A percentile compares a stretch with the other conserved stretches of the same genome.
phyloP scores from a whole-genome alignment of 768 basidiomycete species.

The Leccinum rimulosum region DNA sequence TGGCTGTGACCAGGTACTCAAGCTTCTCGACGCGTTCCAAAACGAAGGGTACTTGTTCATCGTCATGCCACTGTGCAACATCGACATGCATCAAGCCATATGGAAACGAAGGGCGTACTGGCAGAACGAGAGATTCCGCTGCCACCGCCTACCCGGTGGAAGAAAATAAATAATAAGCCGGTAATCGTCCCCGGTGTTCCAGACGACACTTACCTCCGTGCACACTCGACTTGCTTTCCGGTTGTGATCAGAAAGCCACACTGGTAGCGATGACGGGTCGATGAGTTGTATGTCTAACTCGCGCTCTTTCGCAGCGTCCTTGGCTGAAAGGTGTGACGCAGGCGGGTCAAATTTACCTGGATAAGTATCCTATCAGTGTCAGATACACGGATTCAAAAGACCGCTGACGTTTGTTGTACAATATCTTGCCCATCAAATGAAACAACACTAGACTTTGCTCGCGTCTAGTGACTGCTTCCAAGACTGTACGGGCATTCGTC shows the following conservation, averaged over 20 bases:
- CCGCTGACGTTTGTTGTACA: slow-evolving; percentile 87
- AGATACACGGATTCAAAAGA: not conserved
- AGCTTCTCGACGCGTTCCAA: slow-evolving; percentile 57
- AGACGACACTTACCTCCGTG: slow-evolving; percentile 53
- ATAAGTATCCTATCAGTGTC: slow-evolving; percentile 6
- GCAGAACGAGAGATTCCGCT: slow-evolving; percentile 56
- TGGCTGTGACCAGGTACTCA: slow-evolving; percentile 49
- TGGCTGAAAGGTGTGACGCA: slow-evolving; percentile 50
- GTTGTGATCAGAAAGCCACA: slow-evolving; percentile 56
- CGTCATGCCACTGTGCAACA: too few species aligned
- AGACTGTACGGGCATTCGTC: slow-evolving; percentile 34
- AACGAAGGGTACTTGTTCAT: slow-evolving; percentile 27
- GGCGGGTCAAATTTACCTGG: slow-evolving; percentile 76
- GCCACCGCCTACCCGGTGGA: slow-evolving; percentile 54
- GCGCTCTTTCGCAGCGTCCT: slow-evolving; percentile 61
- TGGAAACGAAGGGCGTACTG: too few species aligned
- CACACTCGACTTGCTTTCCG: slow-evolving; percentile 73
- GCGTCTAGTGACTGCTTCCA: slow-evolving; percentile 76
- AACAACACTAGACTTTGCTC: slow-evolving; percentile 89
- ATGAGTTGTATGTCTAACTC: slow-evolving; percentile 52
- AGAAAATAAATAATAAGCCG: not conserved
- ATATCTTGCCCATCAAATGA: slow-evolving; percentile 87
- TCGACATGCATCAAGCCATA: too few species aligned
- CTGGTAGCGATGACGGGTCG: slow-evolving; percentile 57
- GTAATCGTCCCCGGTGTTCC: not conserved